phyloP scores from a whole-genome alignment of 2,329 filamentous ascomycete species.

The Laburnicola sp. region DNA sequence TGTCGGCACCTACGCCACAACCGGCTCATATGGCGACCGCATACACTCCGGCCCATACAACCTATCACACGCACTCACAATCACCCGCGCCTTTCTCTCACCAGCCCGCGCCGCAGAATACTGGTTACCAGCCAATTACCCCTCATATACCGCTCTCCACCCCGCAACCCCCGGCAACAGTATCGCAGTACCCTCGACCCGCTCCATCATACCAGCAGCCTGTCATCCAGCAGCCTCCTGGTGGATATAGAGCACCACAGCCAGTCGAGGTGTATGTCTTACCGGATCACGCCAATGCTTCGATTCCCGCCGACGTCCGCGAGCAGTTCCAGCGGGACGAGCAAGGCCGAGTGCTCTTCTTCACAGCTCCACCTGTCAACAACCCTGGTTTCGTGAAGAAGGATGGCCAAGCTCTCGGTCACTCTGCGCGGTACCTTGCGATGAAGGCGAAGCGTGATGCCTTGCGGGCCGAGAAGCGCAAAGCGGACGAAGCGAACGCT shows the following conservation, averaged over 20 bases:
- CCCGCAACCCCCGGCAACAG: slow-evolving; percentile 38
- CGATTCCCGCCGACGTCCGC: slow-evolving; percentile 71
- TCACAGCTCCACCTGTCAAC: slow-evolving; percentile 75
- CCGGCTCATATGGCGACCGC: slow-evolving; percentile 40
- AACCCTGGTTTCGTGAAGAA: slow-evolving; percentile 46
- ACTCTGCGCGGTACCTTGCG: slow-evolving; percentile 54
- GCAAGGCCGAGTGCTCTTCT: slow-evolving; percentile 76
- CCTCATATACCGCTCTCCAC: slow-evolving; percentile 41
- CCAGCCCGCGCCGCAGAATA: slow-evolving; percentile 31
- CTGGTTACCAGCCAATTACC: slow-evolving; percentile 41
- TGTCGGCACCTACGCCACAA: slow-evolving; percentile 41
- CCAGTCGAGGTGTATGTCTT: slow-evolving; percentile 78
- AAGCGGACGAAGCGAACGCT: slow-evolving; percentile 37
- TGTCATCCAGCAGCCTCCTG: slow-evolving; percentile 48
- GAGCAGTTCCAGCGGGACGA: slow-evolving; percentile 76
- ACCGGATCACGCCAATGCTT: slow-evolving; percentile 70
- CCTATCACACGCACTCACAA: slow-evolving; percentile 43
- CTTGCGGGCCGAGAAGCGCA: slow-evolving; percentile 43
- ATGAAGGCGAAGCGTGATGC: slow-evolving; percentile 48
- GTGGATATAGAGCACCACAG: slow-evolving; percentile 70
- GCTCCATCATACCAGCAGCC: slow-evolving; percentile 47
- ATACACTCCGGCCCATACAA: slow-evolving; percentile 42
- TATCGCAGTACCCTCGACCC: slow-evolving; percentile 43
- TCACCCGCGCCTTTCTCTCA: slow-evolving; percentile 43
- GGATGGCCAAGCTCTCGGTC: slow-evolving; percentile 44